phyloP scores from a whole-genome alignment of 2,329 filamentous ascomycete species.

The Cordyceps militaris region DNA sequence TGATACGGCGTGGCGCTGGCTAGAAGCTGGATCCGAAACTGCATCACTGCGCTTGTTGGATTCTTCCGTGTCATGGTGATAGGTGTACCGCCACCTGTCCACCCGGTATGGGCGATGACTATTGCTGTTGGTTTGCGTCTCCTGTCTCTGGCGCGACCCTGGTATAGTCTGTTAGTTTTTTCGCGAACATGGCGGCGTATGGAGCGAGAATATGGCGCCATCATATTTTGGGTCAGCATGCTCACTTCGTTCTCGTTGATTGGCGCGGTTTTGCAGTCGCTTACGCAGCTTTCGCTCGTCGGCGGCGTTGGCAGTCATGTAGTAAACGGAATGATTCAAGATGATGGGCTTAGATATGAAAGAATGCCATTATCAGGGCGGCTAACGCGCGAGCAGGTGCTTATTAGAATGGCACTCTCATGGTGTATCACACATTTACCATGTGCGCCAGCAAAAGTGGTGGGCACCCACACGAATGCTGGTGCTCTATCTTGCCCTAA shows the following conservation, averaged over 20 bases:
- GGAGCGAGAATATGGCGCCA: no score
- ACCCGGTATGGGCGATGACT: slow-evolving; percentile 10
- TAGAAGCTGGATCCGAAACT: not conserved
- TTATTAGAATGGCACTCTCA: no score
- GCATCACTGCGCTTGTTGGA: not conserved
- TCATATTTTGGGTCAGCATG: not conserved
- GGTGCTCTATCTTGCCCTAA: no score
- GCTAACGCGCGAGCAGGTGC: no score
- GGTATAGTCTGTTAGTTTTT: not conserved
- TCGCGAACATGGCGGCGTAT: no score
- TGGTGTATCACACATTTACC: no score
- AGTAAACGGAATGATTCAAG: no score
- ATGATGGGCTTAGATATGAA: no score
- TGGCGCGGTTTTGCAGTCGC: slow-evolving; percentile 15
- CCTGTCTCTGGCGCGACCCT: not conserved
- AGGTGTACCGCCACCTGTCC: slow-evolving; percentile 13
- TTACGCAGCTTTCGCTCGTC: slow-evolving; percentile 14
- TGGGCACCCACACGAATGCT: no score
- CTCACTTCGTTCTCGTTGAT: slow-evolving; percentile 16
- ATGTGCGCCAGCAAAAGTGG: no score
- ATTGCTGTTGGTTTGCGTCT: not conserved
- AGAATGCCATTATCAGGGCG: no score
- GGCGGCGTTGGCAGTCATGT: not conserved
- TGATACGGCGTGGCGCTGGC: not conserved
- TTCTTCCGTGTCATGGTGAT: not conserved